Conservation (phyloP, 179 eudicot species). For the Spinacia oleracea region DNA sequence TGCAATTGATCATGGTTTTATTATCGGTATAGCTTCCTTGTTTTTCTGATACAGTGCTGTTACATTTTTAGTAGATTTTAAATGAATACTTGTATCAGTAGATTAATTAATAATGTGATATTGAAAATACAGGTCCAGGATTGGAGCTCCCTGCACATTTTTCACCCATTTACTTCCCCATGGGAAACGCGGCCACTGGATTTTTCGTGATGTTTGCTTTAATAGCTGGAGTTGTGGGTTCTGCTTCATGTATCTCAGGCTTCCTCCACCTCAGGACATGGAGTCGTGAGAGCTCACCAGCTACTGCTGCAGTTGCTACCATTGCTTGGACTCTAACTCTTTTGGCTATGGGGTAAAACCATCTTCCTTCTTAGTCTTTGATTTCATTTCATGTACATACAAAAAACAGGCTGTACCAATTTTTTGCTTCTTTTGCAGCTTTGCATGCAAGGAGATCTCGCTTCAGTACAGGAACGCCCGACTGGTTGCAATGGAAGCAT, state of each 20-base stretch:
- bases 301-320: conserved; percentile 55
- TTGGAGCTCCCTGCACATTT: conserved; percentile 74
- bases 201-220: conserved; percentile 65
- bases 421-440: conserved; percentile 37
- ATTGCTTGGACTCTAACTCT: conserved; percentile 77
- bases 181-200: conserved; percentile 90
- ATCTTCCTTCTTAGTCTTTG: background rate
- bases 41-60: background rate
- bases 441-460: conserved; percentile 71
- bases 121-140: conserved; percentile 54
- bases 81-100: background rate
- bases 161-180: conserved; percentile 81
- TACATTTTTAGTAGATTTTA: background rate
- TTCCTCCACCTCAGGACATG: conserved; percentile 49
- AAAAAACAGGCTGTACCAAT: no score
- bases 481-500: conserved; percentile 90
- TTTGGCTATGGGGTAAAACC: conserved; percentile 83
- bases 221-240: conserved; percentile 77
- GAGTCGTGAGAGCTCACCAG: conserved; percentile 49
- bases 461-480: conserved; percentile 56
- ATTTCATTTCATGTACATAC: background rate
- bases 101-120: background rate
- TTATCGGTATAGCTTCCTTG: conserved; percentile 56
- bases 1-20: conserved; percentile 78
- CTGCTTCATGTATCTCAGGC: conserved; percentile 64